Conservation (phyloP, 768 basidiomycete species). For the Ramaria rubella region DNA sequence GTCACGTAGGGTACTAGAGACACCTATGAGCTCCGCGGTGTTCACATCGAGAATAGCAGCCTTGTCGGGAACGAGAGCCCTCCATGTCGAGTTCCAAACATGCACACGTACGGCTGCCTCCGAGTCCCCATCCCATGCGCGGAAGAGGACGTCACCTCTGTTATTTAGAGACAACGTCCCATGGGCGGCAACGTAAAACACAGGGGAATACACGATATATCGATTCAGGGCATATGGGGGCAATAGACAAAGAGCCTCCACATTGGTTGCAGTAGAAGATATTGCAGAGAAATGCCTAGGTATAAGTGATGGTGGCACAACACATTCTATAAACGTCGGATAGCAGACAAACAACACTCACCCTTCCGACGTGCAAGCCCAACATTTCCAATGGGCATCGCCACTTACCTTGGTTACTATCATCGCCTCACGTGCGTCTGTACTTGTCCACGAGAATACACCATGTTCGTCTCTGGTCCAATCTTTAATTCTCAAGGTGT, state of each 20-base stretch:
- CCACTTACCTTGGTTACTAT: slow-evolving; percentile 20
- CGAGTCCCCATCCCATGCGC: background rate
- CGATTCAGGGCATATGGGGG: background rate
- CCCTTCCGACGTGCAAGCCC: slow-evolving; percentile 19
- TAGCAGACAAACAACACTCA: slow-evolving; percentile 5
- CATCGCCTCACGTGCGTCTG: slow-evolving; percentile 2
- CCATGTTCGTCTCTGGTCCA: slow-evolving; percentile 18
- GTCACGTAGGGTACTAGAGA: background rate
- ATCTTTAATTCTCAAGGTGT: slow-evolving; percentile 24
- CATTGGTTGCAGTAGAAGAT: background rate
- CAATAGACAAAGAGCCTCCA: background rate
- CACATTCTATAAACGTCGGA: background rate
- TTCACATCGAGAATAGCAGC: background rate
- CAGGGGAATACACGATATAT: background rate
- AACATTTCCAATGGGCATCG: slow-evolving; percentile 21
- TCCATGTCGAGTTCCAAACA: background rate
- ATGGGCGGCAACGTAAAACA: background rate
- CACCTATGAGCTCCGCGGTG: background rate
- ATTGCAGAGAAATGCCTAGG: background rate
- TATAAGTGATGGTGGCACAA: background rate
- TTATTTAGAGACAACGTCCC: background rate
- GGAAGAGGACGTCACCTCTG: background rate
- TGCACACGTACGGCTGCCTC: background rate
- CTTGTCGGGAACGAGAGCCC: background rate
- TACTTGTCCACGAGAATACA: slow-evolving; percentile 6